These are phyloP conservation scores for Aeschynomene evenia DNA, from an alignment of 306 rosid genomes.

Conservation along the genomic window DNA sequence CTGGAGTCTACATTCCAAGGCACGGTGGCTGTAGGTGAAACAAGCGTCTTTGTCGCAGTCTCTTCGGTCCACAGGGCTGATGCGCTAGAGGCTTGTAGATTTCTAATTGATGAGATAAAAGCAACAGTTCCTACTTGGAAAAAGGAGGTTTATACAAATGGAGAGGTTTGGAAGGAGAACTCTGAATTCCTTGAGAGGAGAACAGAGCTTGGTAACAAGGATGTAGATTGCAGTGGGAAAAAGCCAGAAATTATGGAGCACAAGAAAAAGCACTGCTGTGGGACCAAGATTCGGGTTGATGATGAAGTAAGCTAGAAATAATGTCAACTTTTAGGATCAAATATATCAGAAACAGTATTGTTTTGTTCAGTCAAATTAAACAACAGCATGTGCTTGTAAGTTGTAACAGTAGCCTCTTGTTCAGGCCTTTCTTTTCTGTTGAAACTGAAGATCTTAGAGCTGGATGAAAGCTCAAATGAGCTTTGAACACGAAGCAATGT, in stretches of 20 bases:
- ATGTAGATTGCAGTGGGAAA: constrained; percentile 29
- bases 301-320: constrained; percentile 40
- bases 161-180: constrained; percentile 97
- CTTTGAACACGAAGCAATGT: too few species aligned
- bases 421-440: too few species aligned
- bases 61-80: constrained; percentile 76
- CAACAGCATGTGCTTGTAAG: too few species aligned
- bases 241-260: constrained; percentile 32
- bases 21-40: constrained; percentile 74
- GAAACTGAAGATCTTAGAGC: too few species aligned
- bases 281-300: constrained; percentile 52
- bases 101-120: constrained; percentile 79
- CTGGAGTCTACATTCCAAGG: constrained; percentile 79
- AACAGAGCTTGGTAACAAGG: constrained; percentile 49
- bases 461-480: too few species aligned
- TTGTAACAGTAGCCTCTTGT: too few species aligned
- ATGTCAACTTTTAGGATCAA: constrained; percentile 1
- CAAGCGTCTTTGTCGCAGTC: constrained; percentile 69
- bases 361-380: neutral
- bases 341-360: neutral
- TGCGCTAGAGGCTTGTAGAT: constrained; percentile 81
- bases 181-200: constrained; percentile 75
- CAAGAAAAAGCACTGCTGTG: constrained; percentile 55
- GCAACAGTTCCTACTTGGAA: constrained; percentile 95
- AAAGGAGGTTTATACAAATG: constrained; percentile 85